phyloP scores from a whole-genome alignment of 495 filamentous ascomycete genomes.

The Immersiella caudata region DNA sequence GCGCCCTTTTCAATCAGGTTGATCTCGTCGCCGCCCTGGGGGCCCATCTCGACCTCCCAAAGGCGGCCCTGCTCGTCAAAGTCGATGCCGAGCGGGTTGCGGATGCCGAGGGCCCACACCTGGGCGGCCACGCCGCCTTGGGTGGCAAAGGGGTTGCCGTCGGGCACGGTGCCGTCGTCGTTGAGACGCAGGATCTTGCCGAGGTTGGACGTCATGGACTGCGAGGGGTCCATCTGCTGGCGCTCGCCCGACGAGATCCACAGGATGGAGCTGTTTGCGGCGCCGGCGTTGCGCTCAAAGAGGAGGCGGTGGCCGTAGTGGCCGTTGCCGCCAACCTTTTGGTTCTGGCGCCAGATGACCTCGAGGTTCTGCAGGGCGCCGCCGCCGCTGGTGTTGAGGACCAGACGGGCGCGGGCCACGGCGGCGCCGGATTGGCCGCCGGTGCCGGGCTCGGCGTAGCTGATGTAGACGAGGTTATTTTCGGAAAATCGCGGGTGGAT shows the following conservation, averaged over 20 bases:
- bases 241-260: constrained; percentile 44
- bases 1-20: constrained; percentile 41
- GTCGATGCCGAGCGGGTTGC: constrained; percentile 45
- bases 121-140: constrained; percentile 35
- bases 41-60: constrained; percentile 45
- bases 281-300: constrained; percentile 23
- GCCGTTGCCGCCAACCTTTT: constrained; percentile 33
- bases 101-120: constrained; percentile 41
- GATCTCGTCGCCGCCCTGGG: constrained; percentile 44
- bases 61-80: constrained; percentile 41
- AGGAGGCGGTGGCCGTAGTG: constrained; percentile 41
- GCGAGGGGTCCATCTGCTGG: constrained; percentile 39
- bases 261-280: constrained; percentile 27
- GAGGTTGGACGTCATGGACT: constrained; percentile 43
- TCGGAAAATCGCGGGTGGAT: constrained; percentile 39
- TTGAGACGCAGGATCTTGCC: constrained; percentile 42
- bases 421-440: constrained; percentile 36
- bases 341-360: constrained; percentile 43
- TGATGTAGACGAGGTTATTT: constrained; percentile 43
- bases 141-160: constrained; percentile 41
- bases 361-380: constrained; percentile 38
- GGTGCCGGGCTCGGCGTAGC: constrained; percentile 41
- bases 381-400: constrained; percentile 38
- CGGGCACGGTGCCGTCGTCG: constrained; percentile 40
- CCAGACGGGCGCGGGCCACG: constrained; percentile 41